Evolutionary conservation across 352 stramenopile species (phyloP), one percentile per base, ranked within the genome.

Genomic region (Phytophthora europaea): DNA sequence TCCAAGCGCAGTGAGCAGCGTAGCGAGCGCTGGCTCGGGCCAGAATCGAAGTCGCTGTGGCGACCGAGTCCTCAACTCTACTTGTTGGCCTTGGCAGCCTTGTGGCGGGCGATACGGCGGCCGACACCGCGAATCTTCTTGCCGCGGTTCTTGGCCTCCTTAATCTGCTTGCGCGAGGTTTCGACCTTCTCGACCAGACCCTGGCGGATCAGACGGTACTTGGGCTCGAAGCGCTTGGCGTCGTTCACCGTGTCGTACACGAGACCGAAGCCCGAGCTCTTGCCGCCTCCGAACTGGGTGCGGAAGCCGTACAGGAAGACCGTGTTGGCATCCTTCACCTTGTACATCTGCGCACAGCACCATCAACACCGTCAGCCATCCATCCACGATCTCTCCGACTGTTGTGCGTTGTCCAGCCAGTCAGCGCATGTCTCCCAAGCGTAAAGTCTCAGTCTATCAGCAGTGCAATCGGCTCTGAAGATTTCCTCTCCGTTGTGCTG

Each of bases 231-330:
- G 77, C 99, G 99, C 82, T 98, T 98, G 67, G 97, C 93, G 69
- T 98, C 96, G 78, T 99, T 99, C 70, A 99, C 85, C 64, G 90
- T 98, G 88, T 99, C 98, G 86, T 99, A 99, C 83, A 99, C 99
- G 59, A 99, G 89, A 78, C 96, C 98, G 79, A 99, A 99, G 73
- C 98, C 98, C 58, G 98, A 99, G 75, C 84, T 97, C 87, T 99
- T 99, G 78, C 98, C 98, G 73, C 98, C 98, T 73, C 98, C 98
- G 81, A 99, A 99, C 67, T 97, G 93, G 65, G 97, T 99, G 75
- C 94, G 91, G 94, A 99, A 99, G 74, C 97, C 97, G 81, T 99
- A 99, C 53, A 99, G 76, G 79, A 98, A 97, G 51, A 99, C 95
- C 23, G 95, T 95, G 81, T 99, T 98, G 59, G 93, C 67, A 84